Evolutionary conservation across 257 asterid genomes (phyloP).

Genomic region (Lithospermum erythrorhizon): DNA sequence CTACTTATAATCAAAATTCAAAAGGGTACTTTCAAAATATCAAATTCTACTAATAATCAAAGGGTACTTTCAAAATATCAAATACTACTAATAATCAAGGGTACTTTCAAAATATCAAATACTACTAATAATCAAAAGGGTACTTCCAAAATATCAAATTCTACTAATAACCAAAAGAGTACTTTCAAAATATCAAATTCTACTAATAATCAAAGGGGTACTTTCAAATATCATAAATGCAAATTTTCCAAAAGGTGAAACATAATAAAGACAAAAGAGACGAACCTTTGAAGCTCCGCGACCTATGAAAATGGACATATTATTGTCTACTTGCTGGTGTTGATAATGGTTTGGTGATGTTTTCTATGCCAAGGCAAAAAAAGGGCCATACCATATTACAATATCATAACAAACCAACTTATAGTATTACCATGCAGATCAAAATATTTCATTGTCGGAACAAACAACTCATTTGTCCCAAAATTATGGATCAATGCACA

Average conservation of each 20-base stretch:
- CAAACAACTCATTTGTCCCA: neutral
- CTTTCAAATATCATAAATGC: neutral
- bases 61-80: neutral
- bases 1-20: neutral
- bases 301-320: slow-evolving; percentile 70
- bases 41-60: neutral
- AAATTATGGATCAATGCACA: neutral
- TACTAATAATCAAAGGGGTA: neutral
- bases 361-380: slow-evolving; percentile 19
- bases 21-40: neutral
- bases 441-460: slow-evolving; percentile 14
- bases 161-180: neutral
- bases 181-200: neutral
- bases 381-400: slow-evolving; percentile 62
- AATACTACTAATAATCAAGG: neutral
- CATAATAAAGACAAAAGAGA: neutral
- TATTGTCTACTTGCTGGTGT: slow-evolving; percentile 1
- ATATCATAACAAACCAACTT: slow-evolving; percentile 31
- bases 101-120: neutral
- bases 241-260: neutral
- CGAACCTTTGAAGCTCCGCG: slow-evolving; percentile 4
- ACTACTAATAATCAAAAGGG: neutral
- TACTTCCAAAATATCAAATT: neutral
- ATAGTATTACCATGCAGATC: slow-evolving; percentile 6
- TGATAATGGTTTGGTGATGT: slow-evolving; percentile 1